A percentile compares a stretch with the other conserved stretches of the same genome.
phyloP scores from a whole-genome alignment of 2,329 filamentous ascomycete species.

The Epichloe sibirici region DNA sequence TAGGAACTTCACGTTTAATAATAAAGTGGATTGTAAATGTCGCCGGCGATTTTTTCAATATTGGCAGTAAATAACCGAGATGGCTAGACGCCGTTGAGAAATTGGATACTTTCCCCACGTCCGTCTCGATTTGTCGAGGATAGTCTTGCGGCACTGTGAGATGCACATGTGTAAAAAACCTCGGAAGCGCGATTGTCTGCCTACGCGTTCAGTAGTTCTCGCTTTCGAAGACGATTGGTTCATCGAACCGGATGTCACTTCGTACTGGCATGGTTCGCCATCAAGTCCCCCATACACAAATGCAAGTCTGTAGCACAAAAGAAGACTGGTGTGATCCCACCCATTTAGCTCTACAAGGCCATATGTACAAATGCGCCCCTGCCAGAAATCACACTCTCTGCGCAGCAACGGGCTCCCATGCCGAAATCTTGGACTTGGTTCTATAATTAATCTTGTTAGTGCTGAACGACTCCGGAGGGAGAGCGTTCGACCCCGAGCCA shows the following conservation, averaged over 20 bases:
- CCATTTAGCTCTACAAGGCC: slow-evolving; percentile 4
- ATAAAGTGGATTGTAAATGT: no score
- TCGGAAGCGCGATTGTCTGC: no score
- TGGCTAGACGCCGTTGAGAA: not conserved
- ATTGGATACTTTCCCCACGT: not conserved
- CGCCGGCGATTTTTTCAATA: not conserved
- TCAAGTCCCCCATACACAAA: not conserved
- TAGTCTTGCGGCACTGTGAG: no score
- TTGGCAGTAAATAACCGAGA: not conserved
- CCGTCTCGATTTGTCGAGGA: not conserved
- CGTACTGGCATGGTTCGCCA: not conserved
- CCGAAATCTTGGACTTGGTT: slow-evolving; percentile 38
- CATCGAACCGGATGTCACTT: no score
- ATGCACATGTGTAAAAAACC: no score
- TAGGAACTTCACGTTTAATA: not conserved
- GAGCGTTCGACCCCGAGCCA: no score
- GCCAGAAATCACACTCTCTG: slow-evolving; percentile 17
- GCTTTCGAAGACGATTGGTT: no score
- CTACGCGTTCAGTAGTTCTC: no score
- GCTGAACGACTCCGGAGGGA: not conserved
- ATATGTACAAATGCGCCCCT: slow-evolving; percentile 20
- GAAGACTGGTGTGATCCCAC: not conserved
- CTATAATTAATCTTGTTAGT: slow-evolving; percentile 22
- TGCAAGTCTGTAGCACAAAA: not conserved
- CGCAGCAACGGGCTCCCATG: slow-evolving; percentile 37